A percentile compares a stretch with the other conserved stretches of the same genome.
Evolutionary conservation across 169 alveolate genomes (phyloP).

Genomic region (Plasmodium knowlesi): DNA sequence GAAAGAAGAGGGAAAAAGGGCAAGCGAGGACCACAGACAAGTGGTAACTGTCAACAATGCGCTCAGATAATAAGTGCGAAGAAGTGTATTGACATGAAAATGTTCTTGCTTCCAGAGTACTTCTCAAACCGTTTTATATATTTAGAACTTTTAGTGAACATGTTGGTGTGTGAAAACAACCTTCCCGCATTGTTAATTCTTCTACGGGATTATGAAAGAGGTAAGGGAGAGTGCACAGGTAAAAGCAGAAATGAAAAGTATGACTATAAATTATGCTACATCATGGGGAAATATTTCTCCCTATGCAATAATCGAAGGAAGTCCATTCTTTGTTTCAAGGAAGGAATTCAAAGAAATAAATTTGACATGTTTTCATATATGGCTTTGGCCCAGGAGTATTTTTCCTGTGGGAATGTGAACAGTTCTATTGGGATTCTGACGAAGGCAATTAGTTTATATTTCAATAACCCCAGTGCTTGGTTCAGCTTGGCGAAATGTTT

Average conservation of each 20-base stretch:
- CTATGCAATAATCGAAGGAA: not conserved
- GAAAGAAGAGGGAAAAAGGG: not conserved
- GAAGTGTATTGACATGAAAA: constrained; percentile 12
- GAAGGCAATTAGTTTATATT: constrained; percentile 21
- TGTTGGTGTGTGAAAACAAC: constrained; percentile 19
- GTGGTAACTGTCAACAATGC: not conserved
- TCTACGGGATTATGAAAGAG: constrained; percentile 11
- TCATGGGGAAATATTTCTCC: constrained; percentile 32
- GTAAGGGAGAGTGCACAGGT: not conserved
- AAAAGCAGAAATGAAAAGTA: not conserved
- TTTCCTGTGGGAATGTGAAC: constrained; percentile 30
- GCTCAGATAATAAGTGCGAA: constrained; percentile 3
- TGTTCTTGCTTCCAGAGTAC: constrained; percentile 10
- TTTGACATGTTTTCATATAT: constrained; percentile 25
- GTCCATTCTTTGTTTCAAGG: constrained; percentile 28
- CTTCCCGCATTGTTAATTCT: not conserved
- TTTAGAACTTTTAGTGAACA: constrained; percentile 35
- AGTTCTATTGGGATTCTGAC: constrained; percentile 10
- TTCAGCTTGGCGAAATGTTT: constrained; percentile 45
- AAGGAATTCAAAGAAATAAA: constrained; percentile 15
- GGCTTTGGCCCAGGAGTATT: constrained; percentile 54
- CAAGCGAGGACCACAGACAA: not conserved
- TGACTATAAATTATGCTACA: constrained; percentile 23
- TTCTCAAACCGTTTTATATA: constrained; percentile 37
- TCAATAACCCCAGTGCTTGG: constrained; percentile 65